Percentiles rank a stretch among this genome's conserved stretches.
Evolutionary conservation across 169 alveolate species (phyloP).

Genomic region (Plasmodium malariae): DNA sequence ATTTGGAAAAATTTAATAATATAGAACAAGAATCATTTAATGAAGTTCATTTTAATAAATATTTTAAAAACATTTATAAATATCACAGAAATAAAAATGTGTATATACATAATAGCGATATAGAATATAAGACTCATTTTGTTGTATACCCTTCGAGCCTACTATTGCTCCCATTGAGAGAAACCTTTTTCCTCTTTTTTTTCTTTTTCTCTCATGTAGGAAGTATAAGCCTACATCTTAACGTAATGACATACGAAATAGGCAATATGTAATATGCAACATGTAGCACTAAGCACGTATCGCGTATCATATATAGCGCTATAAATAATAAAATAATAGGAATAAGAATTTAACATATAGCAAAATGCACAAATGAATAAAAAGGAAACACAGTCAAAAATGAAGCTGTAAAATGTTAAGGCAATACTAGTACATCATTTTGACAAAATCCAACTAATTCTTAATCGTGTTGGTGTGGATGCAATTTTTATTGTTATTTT

Average conservation of each 20-base stretch:
- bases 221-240: conserved; percentile 2
- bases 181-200: conserved; percentile 50
- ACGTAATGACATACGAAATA: conserved; percentile 17
- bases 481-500: too few relatives aligned
- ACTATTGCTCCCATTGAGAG: conserved; percentile 43
- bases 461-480: too few relatives aligned
- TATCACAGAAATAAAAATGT: conserved; percentile 19
- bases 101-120: conserved; percentile 50
- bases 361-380: too few relatives aligned
- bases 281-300: too few relatives aligned
- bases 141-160: conserved; percentile 43
- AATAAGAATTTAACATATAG: too few relatives aligned
- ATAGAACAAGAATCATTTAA: not conserved
- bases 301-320: too few relatives aligned
- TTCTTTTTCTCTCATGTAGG: conserved; percentile 62
- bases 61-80: conserved; percentile 38
- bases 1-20: not conserved
- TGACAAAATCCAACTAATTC: too few relatives aligned
- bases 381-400: too few relatives aligned
- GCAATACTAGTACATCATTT: too few relatives aligned
- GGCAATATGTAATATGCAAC: not conserved
- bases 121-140: not conserved
- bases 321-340: too few relatives aligned
- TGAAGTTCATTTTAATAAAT: not conserved
- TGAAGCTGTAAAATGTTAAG: too few relatives aligned